These are phyloP conservation scores for Paramyrothecium sp. DNA, from an alignment of 2,329 filamentous ascomycete species.

Conservation along the genomic window DNA sequence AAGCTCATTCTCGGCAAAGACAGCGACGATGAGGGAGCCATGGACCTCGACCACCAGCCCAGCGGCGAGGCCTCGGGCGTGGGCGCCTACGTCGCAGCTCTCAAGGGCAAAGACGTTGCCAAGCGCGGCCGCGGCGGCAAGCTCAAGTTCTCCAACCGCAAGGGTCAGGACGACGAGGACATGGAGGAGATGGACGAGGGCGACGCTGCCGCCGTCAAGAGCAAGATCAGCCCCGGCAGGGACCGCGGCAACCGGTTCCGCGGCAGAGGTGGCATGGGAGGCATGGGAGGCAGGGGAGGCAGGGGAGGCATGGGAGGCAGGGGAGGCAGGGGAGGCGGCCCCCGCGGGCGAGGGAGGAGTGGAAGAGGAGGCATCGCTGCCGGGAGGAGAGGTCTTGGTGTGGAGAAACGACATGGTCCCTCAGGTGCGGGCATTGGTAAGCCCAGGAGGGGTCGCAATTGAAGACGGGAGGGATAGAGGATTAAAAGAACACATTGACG, in stretches of 20 bases:
- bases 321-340: conserved; percentile 29
- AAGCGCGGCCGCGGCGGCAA: conserved; percentile 64
- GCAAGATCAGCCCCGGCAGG: conserved; percentile 39
- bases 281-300: conserved; percentile 35
- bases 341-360: conserved; percentile 28
- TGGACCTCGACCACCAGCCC: conserved; percentile 60
- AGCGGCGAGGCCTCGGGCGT: conserved; percentile 60
- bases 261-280: conserved; percentile 26
- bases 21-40: conserved; percentile 51
- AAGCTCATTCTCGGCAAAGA: conserved; percentile 73
- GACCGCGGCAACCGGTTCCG: conserved; percentile 24
- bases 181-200: conserved; percentile 54
- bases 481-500: background rate
- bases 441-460: conserved; percentile 30
- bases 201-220: conserved; percentile 52
- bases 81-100: conserved; percentile 67
- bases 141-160: conserved; percentile 69
- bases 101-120: conserved; percentile 65
- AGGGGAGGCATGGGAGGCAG: conserved; percentile 42
- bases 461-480: conserved; percentile 6
- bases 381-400: conserved; percentile 49
- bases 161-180: conserved; percentile 44
- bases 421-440: conserved; percentile 40
- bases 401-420: conserved; percentile 44
- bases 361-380: conserved; percentile 46